Base-by-base conservation (phyloP, 2,329 filamentous ascomycete genomes). In the Fusarium nygamai region DNA sequence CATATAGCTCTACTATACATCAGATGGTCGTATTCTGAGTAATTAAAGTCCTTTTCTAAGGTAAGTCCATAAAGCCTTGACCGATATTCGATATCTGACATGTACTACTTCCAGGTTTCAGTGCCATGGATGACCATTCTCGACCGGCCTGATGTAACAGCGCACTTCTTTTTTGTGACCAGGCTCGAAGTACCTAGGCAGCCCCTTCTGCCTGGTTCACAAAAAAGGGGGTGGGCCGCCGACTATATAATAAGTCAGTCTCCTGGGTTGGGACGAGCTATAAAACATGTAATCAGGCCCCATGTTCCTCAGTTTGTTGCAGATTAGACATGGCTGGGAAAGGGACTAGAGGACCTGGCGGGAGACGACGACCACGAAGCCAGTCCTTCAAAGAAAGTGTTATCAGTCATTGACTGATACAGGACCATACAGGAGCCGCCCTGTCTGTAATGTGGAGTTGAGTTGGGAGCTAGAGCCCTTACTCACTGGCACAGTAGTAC, bases 1-100 rank as follows among this genome's bases (percentile, higher is more conserved):
- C 17, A 6, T 34, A 11, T 20, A 11, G 6, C 17, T 34, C 48
- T 34, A 20, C 17, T 24, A 51, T 24, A 34, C 17, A n/a, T 24
- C 17, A 6, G 0, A 19, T 3, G 12, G 48, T 24, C 12, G 8
- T 24, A 0, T 8, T 0, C 4, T 11, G 31, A 20, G 48, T 51
- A 4, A 0, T 34, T 9, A 0, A 34, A 51, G 31, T 1, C 12
- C 17, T 51, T 2, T 20, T 1, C 17, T 3, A 6, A 51, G n/a
- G 31, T 11, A 34, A 24, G 6, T 11, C 48, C 8, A 24, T 34
- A 9, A 8, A 24, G 3, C 6, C 8, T 19, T 51, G 16, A 24
- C 6, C 48, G 2, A 34, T 13, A 3, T 24, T 34, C 48, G 12
- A 24, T 16, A 34, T 6, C 31, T 51, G 12, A 8, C 22, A 12